Base-by-base conservation (phyloP, 1,139 yeast genomes). In the Meyerozyma guilliermondii region DNA sequence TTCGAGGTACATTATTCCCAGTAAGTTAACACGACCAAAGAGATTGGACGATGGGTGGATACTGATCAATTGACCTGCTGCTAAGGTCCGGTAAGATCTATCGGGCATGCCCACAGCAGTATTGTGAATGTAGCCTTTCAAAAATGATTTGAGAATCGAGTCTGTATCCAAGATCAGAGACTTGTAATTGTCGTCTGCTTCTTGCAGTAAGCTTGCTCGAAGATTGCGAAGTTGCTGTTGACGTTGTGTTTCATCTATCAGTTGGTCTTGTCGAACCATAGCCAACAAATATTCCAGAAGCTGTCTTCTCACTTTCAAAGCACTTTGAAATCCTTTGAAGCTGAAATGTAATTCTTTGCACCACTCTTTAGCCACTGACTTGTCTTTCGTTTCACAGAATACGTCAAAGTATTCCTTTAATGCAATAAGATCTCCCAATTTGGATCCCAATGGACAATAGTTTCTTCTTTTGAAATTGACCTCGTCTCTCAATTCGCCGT, bases 81-180 rank as follows among this genome's bases (percentile, higher is more conserved):
- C 68, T 11, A 89, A 83, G 0, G 98, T 89, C 57, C 95, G 74
- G 65, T 84, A 94, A 3, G 96, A 85, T 54, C 97, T 75, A 60
- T 94, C 98, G 0, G 98, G 96, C 81, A 87, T 80, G 6, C 97
- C 95, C 16, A 92, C 80, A 0, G 98, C 98, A 0, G 96, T 83
- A 59, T 92, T 91, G 44, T 83, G 76, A 26, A 87, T 75, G 54
- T 76, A 92, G 0, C 99, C 98, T 39, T 76, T 73, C 38, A 94
- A 65, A 61, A 94, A 94, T 7, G 89, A 76, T 58, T 87, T 87
- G 42, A 92, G 66, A 5, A 92, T 71, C 2, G 68, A 60, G 11
- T 84, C 78, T 36, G 83, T 74, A 49, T 83, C 83, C 42, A 78
- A 52, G 18, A 39, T 44, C 1, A 50, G 53, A 4, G 48, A 50